Evolutionary conservation across 352 stramenopile genomes (phyloP), one percentile per base, ranked within the genome.

Genomic region (Lagenidium sp.): DNA sequence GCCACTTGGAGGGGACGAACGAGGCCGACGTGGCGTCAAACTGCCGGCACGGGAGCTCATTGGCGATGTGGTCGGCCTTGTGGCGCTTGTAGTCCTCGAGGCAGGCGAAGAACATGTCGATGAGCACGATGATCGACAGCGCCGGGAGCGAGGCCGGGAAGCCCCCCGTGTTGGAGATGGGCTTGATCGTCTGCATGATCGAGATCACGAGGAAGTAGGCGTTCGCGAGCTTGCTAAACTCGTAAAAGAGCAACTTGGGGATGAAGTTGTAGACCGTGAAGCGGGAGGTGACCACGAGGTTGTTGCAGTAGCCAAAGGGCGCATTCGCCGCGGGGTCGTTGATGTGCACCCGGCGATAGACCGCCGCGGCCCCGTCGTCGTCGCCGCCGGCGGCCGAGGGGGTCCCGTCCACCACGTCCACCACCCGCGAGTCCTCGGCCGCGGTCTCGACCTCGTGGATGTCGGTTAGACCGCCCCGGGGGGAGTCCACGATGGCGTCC

Each of bases 131-230:
- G 43, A 97, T 94, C 6, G 75, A 79, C n/a, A 98, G 68, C 20
- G 92, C 85, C 0, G 86, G 72, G 5, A 97, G 52, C 32, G 89
- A 96, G 0, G 90, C 82, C 0, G 88, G 86, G 47, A 95, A 95
- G 6, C 82, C 80, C 18, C 83, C 75, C 19, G 89, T 96, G 57
- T 97, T 97, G 8, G 82, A 95, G 56, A 97, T 96, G 11, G 72
- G 68, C 53, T 87, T 88, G 65, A 97, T 77, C 6, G 74, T 90
- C 60, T 95, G 82, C 70, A 97, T 85, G 60, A 91, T 65, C 7
- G 85, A 94, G 40, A 97, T 95, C 32, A 96, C 49, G 7, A 97
- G 65, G 50, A 97, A 97, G 54, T 97, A 97, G 37, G 89, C 81
- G 56, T 97, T 97, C 32, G 90, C 90, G 36, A 96, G 64, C 50